Percentiles rank a stretch among this genome's conserved stretches.
Conservation (phyloP, 2,329 filamentous ascomycete genomes). For the Botrytis squamosa region DNA sequence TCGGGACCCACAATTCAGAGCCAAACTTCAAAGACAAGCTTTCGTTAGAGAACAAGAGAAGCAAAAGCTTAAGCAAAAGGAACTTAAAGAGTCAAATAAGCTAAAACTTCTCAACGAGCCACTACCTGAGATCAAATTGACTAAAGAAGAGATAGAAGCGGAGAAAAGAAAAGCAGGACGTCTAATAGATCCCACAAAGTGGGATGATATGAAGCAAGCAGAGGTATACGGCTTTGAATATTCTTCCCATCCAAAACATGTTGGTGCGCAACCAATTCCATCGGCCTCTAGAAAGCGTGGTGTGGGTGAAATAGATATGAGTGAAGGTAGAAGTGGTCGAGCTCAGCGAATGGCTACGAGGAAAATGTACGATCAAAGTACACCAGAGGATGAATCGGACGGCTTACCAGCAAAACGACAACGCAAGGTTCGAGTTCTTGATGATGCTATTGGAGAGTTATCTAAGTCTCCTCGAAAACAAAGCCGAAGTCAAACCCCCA, state of each 20-base stretch:
- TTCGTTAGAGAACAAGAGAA: constrained; percentile 15
- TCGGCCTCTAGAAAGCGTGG: constrained; percentile 23
- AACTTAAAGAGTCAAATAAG: constrained; percentile 14
- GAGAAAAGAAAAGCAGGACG: constrained; percentile 32
- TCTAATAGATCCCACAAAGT: constrained; percentile 32
- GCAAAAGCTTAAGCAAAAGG: constrained; percentile 7
- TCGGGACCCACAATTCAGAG: constrained; percentile 24
- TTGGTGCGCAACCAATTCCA: constrained; percentile 56
- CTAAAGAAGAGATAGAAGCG: constrained; percentile 32
- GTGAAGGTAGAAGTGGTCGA: constrained; percentile 32
- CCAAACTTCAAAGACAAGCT: constrained; percentile 20
- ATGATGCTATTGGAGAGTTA: constrained; percentile 26
- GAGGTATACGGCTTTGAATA: constrained; percentile 61
- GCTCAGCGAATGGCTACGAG: constrained; percentile 30
- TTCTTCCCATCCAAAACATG: constrained; percentile 55
- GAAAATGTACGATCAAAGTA: constrained; percentile 32
- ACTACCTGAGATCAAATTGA: constrained; percentile 27
- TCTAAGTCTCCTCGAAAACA: constrained; percentile 22
- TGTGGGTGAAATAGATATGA: constrained; percentile 19
- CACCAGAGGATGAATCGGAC: constrained; percentile 33
- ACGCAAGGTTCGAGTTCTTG: constrained; percentile 31
- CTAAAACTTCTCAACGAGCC: constrained; percentile 30
- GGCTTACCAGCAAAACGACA: constrained; percentile 34
- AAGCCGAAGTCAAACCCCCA: constrained; percentile 30
- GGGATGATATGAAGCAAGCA: constrained; percentile 52